Evolutionary conservation across 1,284 basidiomycete genomes (phyloP).

Genomic region (Apiotrichum gamsii): DNA sequence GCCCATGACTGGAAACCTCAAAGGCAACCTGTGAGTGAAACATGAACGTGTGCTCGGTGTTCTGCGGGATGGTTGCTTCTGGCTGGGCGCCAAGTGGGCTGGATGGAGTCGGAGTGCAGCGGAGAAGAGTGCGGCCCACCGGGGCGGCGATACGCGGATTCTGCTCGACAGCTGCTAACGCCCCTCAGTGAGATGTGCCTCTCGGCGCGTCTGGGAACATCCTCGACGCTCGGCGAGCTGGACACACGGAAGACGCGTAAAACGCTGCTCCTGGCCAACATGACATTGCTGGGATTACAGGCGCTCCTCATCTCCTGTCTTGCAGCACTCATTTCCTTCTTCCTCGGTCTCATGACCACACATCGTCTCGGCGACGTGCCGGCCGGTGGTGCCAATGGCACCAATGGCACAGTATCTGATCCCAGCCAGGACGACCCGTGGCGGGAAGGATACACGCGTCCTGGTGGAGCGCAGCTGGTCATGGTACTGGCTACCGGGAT

Average conservation of each 20-base stretch:
- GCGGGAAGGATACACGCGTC: conserved; percentile 46
- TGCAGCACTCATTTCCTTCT: conserved; percentile 71
- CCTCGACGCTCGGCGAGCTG: conserved; percentile 73
- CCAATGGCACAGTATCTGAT: conserved; percentile 11
- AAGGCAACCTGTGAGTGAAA: conserved; percentile 93
- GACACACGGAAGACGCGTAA: conserved; percentile 64
- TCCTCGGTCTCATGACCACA: conserved; percentile 62
- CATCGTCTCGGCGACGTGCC: conserved; percentile 43
- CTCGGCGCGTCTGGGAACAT: conserved; percentile 42
- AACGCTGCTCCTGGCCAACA: conserved; percentile 69
- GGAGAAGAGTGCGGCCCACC: neutral
- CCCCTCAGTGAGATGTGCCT: conserved; percentile 49
- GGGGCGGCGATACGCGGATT: neutral
- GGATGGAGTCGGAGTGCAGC: neutral
- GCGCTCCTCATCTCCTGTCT: conserved; percentile 82
- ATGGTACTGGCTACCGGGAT: conserved; percentile 85
- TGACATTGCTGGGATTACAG: conserved; percentile 86
- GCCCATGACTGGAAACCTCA: conserved; percentile 88
- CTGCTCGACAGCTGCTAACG: neutral
- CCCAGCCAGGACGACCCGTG: conserved; percentile 19
- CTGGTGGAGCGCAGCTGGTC: conserved; percentile 53
- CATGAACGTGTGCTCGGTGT: too few species aligned
- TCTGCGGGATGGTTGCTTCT: neutral
- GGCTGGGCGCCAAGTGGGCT: neutral
- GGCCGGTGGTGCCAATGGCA: neutral